A percentile compares a stretch with the other conserved stretches of the same genome.
Conservation (phyloP, 2,329 filamentous ascomycete species). For the Microcera coccophila region DNA sequence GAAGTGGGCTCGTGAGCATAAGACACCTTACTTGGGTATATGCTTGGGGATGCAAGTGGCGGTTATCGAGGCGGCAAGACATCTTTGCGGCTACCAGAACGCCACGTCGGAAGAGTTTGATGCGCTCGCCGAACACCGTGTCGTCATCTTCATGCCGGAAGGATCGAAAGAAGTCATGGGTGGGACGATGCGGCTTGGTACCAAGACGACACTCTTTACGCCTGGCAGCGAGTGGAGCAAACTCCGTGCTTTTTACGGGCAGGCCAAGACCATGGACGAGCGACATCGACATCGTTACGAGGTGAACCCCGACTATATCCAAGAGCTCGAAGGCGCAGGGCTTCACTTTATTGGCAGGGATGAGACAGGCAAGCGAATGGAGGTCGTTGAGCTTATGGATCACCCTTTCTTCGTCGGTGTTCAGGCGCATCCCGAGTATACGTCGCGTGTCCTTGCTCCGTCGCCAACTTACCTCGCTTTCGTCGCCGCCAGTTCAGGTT, state of each 20-base stretch:
- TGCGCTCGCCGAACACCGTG: conserved; percentile 57
- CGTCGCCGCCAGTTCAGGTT: too few relatives aligned
- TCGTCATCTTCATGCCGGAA: conserved; percentile 92
- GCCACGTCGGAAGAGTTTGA: conserved; percentile 56
- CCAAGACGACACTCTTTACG: conserved; percentile 72
- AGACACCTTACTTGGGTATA: conserved; percentile 80
- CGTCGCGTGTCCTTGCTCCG: conserved; percentile 68
- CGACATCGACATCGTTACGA: conserved; percentile 88
- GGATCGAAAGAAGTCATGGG: too few relatives aligned
- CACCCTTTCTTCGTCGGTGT: conserved; percentile 72
- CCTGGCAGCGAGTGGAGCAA: conserved; percentile 71
- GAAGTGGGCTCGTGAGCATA: conserved; percentile 81
- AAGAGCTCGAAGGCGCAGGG: conserved; percentile 63
- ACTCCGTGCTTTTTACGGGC: conserved; percentile 70
- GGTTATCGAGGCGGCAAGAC: conserved; percentile 81
- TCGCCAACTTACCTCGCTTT: conserved; percentile 63
- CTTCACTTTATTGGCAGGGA: conserved; percentile 78
- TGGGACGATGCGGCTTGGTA: conserved; percentile 82
- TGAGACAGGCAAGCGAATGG: conserved; percentile 73
- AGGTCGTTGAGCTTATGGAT: conserved; percentile 75
- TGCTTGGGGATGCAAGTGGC: conserved; percentile 92
- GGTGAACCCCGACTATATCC: conserved; percentile 77
- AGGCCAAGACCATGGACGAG: conserved; percentile 56
- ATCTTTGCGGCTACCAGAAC: conserved; percentile 60
- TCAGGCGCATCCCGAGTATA: conserved; percentile 73